Evolutionary conservation across 2,329 filamentous ascomycete species (phyloP).

Genomic region (Diaporthe helianthi): DNA sequence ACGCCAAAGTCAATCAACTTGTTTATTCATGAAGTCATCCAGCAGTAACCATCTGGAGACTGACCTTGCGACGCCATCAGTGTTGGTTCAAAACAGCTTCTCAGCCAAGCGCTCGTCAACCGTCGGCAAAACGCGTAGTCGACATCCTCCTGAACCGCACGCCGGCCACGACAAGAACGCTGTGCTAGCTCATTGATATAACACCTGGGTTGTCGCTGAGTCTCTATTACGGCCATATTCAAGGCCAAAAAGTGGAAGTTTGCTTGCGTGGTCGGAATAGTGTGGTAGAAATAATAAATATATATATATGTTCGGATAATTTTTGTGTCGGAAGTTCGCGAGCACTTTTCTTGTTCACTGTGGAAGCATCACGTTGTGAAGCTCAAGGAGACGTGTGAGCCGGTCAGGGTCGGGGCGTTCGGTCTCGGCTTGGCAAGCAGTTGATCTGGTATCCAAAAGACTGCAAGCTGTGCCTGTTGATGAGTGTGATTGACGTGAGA

Average conservation of each 20-base stretch:
- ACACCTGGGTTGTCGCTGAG: not conserved
- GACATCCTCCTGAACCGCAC: not conserved
- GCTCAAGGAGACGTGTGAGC: not conserved
- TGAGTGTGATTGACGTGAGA: no score
- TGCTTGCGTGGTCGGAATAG: not conserved
- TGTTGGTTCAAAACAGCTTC: not conserved
- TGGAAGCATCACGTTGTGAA: not conserved
- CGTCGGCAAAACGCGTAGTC: not conserved
- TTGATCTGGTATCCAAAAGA: slow-evolving; percentile 6
- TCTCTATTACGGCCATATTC: not conserved
- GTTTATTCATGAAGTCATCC: not conserved
- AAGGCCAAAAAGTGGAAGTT: not conserved
- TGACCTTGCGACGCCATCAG: not conserved
- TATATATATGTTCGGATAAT: not conserved
- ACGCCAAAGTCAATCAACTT: slow-evolving; percentile 2
- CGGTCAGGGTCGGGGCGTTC: not conserved
- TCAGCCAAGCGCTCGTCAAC: not conserved
- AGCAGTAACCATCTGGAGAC: not conserved
- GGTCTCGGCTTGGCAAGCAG: not conserved
- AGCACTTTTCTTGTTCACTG: not conserved
- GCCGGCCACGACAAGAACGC: not conserved
- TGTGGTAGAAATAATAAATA: not conserved
- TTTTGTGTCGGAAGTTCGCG: not conserved
- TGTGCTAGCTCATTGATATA: not conserved
- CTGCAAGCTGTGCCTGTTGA: not conserved